These are phyloP conservation scores for Pseudozyma pruni DNA, from an alignment of 1,284 basidiomycete genomes.

Conservation along the genomic window DNA sequence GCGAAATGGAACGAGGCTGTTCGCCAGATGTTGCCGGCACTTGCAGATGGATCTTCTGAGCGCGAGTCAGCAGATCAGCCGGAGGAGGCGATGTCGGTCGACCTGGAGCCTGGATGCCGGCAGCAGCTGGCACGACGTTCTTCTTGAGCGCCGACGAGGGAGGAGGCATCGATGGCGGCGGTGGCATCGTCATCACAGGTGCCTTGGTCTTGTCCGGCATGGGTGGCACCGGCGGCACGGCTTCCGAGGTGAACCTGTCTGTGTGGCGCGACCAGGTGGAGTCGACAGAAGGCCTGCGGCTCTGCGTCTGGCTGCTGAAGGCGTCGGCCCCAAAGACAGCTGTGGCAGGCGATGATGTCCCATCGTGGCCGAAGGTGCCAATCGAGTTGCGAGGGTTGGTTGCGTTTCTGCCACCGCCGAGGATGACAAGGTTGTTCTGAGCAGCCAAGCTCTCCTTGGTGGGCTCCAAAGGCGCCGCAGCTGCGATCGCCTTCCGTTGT, in stretches of 20 bases:
- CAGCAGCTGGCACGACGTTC: constrained; percentile 1
- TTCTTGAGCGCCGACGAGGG: constrained; percentile 41
- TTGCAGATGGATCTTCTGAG: constrained; percentile 42
- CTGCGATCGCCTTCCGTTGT: constrained; percentile 9
- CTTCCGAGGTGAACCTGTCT: constrained; percentile 18
- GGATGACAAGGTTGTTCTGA: constrained; percentile 39
- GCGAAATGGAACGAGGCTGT: constrained; percentile 42
- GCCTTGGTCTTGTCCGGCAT: constrained; percentile 57
- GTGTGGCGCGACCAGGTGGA: constrained; percentile 45
- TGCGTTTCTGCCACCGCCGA: constrained; percentile 28
- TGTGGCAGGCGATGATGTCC: constrained; percentile 39
- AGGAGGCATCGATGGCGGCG: constrained; percentile 58
- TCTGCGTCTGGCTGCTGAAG: constrained; percentile 20
- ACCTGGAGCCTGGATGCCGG: constrained; percentile 23
- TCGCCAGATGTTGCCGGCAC: constrained; percentile 32
- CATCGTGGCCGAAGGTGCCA: constrained; percentile 49
- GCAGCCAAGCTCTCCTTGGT: constrained; percentile 27
- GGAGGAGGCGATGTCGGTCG: constrained; percentile 59
- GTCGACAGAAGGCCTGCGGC: constrained; percentile 46
- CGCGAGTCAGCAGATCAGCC: constrained; percentile 47
- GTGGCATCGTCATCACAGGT: constrained; percentile 56
- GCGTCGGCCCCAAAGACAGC: constrained; percentile 49
- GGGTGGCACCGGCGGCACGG: constrained; percentile 40
- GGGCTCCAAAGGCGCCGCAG: constrained; percentile 15
- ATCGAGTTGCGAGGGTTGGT: constrained; percentile 48